Percentiles rank a stretch among this genome's conserved stretches.
Conservation (phyloP, 2,329 filamentous ascomycete species). For the Trichoderma breve region DNA sequence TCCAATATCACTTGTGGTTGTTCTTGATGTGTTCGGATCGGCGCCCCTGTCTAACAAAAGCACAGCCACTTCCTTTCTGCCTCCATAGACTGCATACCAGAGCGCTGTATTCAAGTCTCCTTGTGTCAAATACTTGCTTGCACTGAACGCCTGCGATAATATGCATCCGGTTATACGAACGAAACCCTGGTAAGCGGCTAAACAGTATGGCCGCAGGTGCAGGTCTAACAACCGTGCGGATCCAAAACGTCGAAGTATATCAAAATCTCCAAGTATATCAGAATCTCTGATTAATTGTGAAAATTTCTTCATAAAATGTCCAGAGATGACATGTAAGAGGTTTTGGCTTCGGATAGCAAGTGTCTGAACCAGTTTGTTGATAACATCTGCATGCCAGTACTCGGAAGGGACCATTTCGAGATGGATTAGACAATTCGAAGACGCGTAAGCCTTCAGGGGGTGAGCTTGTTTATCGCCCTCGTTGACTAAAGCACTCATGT, state of each 20-base stretch:
- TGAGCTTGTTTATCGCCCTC: neutral
- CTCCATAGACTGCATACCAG: neutral
- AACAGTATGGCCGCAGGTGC: neutral
- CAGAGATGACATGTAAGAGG: neutral
- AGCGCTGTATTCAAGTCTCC: neutral
- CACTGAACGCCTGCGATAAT: neutral
- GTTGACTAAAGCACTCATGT: neutral
- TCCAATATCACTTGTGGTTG: neutral
- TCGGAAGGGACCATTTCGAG: neutral
- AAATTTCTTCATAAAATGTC: too few relatives aligned
- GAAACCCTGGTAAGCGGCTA: neutral
- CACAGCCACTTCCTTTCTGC: neutral
- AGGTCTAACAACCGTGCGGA: neutral
- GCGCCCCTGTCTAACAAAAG: conserved; percentile 6
- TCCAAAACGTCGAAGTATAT: neutral
- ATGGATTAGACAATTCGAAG: neutral
- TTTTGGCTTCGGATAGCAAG: neutral
- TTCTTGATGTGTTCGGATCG: neutral
- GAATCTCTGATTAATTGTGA: too few relatives aligned
- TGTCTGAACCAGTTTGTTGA: neutral
- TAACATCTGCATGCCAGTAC: neutral
- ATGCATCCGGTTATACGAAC: neutral
- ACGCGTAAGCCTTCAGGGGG: neutral
- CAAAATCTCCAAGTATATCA: neutral
- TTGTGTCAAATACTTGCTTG: neutral